Conservation (phyloP, 2,329 filamentous ascomycete species). For the Paraphoma chrysanthemicola region DNA sequence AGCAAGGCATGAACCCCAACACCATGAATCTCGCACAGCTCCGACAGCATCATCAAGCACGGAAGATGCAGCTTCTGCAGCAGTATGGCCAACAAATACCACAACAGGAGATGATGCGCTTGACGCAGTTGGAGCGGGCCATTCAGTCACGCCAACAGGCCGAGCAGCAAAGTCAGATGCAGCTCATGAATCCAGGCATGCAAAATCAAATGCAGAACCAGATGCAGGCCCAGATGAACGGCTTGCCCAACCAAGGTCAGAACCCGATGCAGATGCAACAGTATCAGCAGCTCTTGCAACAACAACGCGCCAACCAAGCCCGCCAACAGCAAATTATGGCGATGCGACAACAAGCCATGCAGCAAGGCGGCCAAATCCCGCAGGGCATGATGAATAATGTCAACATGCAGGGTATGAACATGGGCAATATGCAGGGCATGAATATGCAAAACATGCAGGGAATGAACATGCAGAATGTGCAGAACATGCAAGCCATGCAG, state of each 20-base stretch:
- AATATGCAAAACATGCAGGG: slow-evolving; percentile 15
- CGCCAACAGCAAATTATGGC: slow-evolving; percentile 44
- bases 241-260: slow-evolving; percentile 25
- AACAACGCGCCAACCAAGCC: slow-evolving; percentile 41
- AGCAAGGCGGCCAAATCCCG: slow-evolving; percentile 36
- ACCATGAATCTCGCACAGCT: slow-evolving; percentile 39
- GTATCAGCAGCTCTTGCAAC: slow-evolving; percentile 42
- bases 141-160: slow-evolving; percentile 31
- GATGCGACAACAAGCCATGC: slow-evolving; percentile 42
- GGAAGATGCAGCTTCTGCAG: slow-evolving; percentile 33
- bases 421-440: slow-evolving; percentile 13
- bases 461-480: slow-evolving; percentile 29
- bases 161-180: slow-evolving; percentile 24
- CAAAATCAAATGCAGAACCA: slow-evolving; percentile 24
- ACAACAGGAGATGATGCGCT: slow-evolving; percentile 29
- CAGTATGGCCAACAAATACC: slow-evolving; percentile 36
- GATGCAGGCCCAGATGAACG: slow-evolving; percentile 36
- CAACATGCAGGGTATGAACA: slow-evolving; percentile 32
- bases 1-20: slow-evolving; percentile 17
- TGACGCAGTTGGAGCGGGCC: slow-evolving; percentile 38
- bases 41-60: slow-evolving; percentile 20
- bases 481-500: slow-evolving; percentile 32
- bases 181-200: slow-evolving; percentile 21
- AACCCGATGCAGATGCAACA: slow-evolving; percentile 43
- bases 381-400: slow-evolving; percentile 41